Evolutionary conservation across 2,329 filamentous ascomycete species (phyloP).

Genomic region (Colletotrichum kahawae): DNA sequence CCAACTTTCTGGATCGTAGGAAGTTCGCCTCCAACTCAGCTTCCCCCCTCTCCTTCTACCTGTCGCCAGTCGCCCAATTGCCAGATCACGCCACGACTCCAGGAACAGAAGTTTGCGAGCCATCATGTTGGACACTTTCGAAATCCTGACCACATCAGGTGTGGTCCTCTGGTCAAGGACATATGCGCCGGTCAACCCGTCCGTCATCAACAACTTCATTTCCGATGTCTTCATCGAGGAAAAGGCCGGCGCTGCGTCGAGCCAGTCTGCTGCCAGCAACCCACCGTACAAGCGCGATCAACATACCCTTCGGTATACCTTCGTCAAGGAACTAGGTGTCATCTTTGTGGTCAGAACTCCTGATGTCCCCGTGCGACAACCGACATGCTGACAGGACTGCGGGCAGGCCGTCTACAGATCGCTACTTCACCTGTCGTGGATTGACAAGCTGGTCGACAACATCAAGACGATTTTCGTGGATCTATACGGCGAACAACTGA

Average conservation of each 20-base stretch:
- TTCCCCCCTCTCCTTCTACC: neutral
- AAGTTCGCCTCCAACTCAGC: slow-evolving; percentile 5
- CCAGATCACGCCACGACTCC: neutral
- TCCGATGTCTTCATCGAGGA: slow-evolving; percentile 98
- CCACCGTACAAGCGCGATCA: slow-evolving; percentile 88
- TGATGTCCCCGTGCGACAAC: neutral
- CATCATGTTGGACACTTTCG: slow-evolving; percentile 95
- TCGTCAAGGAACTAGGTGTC: slow-evolving; percentile 88
- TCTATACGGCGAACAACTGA: slow-evolving; percentile 87
- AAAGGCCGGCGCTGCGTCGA: slow-evolving; percentile 69
- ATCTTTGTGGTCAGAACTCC: slow-evolving; percentile 79
- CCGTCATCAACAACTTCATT: slow-evolving; percentile 93
- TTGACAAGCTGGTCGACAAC: slow-evolving; percentile 95
- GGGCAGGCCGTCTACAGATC: slow-evolving; percentile 92
- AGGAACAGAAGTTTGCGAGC: neutral
- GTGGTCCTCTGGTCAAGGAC: slow-evolving; percentile 96
- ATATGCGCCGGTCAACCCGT: slow-evolving; percentile 79
- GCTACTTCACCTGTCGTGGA: slow-evolving; percentile 92
- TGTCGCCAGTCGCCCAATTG: neutral
- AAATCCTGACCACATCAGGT: slow-evolving; percentile 93
- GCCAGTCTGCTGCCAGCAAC: slow-evolving; percentile 65
- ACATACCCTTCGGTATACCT: slow-evolving; percentile 93
- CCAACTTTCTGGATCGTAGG: slow-evolving; percentile 17
- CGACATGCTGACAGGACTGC: slow-evolving; percentile 10
- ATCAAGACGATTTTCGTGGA: slow-evolving; percentile 91